Conservation (phyloP, 163 green algal genomes). For the Trebouxia gelatinosa region DNA sequence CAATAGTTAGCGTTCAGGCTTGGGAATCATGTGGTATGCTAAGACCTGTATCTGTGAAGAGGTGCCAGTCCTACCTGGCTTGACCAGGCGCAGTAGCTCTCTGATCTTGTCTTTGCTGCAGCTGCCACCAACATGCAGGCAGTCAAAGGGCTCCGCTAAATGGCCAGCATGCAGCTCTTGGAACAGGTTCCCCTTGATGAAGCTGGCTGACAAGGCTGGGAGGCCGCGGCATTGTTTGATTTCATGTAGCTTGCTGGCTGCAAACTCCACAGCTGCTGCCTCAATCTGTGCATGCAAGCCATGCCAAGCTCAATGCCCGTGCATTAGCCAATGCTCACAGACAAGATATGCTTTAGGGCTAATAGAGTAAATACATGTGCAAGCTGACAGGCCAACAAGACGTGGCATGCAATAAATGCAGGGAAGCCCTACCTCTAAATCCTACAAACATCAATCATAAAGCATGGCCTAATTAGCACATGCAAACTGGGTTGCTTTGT, state of each 20-base stretch:
- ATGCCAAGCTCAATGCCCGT: too few species aligned
- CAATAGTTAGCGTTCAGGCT: neutral
- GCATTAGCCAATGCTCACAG: too few species aligned
- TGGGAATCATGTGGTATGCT: neutral
- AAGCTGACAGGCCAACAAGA: too few species aligned
- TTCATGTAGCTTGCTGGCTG: neutral
- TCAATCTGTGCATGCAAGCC: conserved; percentile 31
- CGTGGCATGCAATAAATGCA: too few species aligned
- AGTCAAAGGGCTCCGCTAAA: conserved; percentile 28
- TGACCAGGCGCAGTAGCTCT: conserved; percentile 36
- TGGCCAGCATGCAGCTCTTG: neutral
- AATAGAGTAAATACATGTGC: too few species aligned
- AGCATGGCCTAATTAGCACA: too few species aligned
- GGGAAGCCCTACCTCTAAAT: too few species aligned
- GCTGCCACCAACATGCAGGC: conserved; percentile 30
- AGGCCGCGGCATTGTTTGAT: conserved; percentile 29
- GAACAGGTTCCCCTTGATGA: conserved; percentile 31
- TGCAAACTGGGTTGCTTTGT: too few species aligned
- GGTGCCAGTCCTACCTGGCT: conserved; percentile 4
- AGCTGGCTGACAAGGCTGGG: conserved; percentile 6
- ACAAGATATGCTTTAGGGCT: too few species aligned
- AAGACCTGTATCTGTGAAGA: too few species aligned
- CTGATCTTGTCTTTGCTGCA: conserved; percentile 26
- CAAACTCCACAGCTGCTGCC: conserved; percentile 32
- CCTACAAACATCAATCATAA: too few species aligned